Evolutionary conservation across 495 filamentous ascomycete species (phyloP).

Genomic region (Penicillium cinerascens): DNA sequence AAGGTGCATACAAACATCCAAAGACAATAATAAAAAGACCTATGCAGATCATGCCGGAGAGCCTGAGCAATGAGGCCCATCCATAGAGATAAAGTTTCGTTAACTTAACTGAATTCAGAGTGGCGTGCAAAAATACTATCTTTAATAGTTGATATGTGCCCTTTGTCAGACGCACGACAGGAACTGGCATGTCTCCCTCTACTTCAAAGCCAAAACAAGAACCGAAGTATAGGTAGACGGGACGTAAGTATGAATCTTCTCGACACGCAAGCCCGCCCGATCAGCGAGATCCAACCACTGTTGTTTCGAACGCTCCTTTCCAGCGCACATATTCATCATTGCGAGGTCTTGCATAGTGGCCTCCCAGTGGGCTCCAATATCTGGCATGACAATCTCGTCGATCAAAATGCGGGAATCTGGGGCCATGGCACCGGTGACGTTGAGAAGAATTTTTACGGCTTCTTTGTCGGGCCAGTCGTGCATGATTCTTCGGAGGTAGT

Average conservation of each 20-base stretch:
- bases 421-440: conserved; percentile 30
- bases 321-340: conserved; percentile 35
- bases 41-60: too few relatives aligned
- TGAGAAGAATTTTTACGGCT: conserved; percentile 30
- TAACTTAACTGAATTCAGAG: not conserved
- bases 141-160: too few relatives aligned
- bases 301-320: conserved; percentile 30
- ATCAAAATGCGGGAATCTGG: conserved; percentile 37
- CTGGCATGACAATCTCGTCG: conserved; percentile 38
- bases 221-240: conserved; percentile 19
- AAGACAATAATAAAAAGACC: too few relatives aligned
- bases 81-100: too few relatives aligned
- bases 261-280: conserved; percentile 38
- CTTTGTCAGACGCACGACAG: not conserved
- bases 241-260: conserved; percentile 38
- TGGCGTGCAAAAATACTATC: not conserved
- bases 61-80: too few relatives aligned
- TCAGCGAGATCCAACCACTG: conserved; percentile 42
- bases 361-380: conserved; percentile 29
- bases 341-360: conserved; percentile 31
- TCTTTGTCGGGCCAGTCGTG: conserved; percentile 38
- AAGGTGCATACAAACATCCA: too few relatives aligned
- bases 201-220: not conserved
- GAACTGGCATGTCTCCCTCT: not conserved
- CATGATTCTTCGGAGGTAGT: conserved; percentile 41